These are phyloP conservation scores for Tulasnella sp. DNA, from an alignment of 768 basidiomycete genomes.

Conservation along the genomic window DNA sequence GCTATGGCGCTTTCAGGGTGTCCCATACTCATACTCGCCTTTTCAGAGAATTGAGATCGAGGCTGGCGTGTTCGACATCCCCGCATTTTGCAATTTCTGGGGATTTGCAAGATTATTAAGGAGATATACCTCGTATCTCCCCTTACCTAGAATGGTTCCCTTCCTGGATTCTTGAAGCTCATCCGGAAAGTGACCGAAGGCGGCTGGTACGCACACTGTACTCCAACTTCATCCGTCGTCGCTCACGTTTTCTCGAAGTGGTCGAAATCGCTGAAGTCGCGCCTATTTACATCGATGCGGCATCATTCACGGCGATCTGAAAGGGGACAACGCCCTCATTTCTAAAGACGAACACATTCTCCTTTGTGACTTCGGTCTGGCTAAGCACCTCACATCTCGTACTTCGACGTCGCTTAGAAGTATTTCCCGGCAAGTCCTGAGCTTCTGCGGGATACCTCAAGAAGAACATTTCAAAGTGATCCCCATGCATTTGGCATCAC, in stretches of 20 bases:
- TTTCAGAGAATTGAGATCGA: neutral
- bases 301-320: slow-evolving; percentile 1
- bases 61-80: neutral
- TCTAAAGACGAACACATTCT: neutral
- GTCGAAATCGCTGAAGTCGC: neutral
- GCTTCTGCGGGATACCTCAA: neutral
- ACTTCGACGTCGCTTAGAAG: neutral
- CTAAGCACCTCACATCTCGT: neutral
- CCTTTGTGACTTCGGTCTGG: slow-evolving; percentile 4
- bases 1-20: too few relatives aligned
- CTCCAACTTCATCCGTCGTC: too few relatives aligned
- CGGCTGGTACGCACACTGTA: neutral
- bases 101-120: neutral
- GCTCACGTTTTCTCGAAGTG: neutral
- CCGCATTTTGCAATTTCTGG: neutral
- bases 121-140: slow-evolving; percentile 11
- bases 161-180: neutral
- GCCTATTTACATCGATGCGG: neutral
- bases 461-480: neutral
- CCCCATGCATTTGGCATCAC: slow-evolving; percentile 3
- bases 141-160: neutral
- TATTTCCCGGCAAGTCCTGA: slow-evolving; percentile 1
- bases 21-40: neutral
- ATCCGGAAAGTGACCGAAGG: neutral
- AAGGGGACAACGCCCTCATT: slow-evolving; percentile 1